Evolutionary conservation across 192 early-diverging fungal genomes (phyloP).

Genomic region (Mortierella hygrophila): DNA sequence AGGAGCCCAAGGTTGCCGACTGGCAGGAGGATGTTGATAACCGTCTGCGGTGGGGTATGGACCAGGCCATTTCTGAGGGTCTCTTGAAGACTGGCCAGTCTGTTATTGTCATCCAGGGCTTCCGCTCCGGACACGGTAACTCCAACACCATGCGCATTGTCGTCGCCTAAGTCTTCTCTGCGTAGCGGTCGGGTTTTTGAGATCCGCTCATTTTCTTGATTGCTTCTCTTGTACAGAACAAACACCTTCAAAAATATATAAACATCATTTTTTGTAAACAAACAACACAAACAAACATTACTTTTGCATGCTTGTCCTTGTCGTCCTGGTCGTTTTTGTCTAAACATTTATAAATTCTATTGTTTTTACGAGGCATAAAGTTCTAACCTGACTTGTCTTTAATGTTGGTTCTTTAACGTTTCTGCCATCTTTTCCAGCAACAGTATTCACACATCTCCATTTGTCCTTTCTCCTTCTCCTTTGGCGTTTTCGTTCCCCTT

Average conservation of each 20-base stretch:
- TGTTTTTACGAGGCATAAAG: too few species aligned
- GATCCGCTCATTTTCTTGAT: neutral
- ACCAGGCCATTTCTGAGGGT: constrained; percentile 72
- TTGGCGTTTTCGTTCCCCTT: neutral
- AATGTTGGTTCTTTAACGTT: too few species aligned
- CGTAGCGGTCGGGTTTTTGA: neutral
- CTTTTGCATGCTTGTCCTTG: too few species aligned
- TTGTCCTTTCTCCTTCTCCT: neutral
- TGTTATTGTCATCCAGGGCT: constrained; percentile 84
- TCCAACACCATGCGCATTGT: constrained; percentile 88
- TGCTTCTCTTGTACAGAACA: neutral
- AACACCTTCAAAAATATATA: neutral
- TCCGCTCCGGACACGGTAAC: constrained; percentile 83
- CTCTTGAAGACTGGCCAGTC: constrained; percentile 66
- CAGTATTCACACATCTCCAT: neutral
- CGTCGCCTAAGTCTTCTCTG: constrained; percentile 51
- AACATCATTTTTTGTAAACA: neutral
- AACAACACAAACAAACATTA: too few species aligned
- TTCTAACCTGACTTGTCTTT: neutral
- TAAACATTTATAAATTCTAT: too few species aligned
- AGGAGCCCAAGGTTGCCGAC: constrained; percentile 64
- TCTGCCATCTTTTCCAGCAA: neutral
- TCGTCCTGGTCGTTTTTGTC: too few species aligned
- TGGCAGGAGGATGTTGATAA: constrained; percentile 90
- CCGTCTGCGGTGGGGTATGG: constrained; percentile 83